phyloP scores from a whole-genome alignment of 2,329 filamentous ascomycete genomes.

The Trichoderma sp. region DNA sequence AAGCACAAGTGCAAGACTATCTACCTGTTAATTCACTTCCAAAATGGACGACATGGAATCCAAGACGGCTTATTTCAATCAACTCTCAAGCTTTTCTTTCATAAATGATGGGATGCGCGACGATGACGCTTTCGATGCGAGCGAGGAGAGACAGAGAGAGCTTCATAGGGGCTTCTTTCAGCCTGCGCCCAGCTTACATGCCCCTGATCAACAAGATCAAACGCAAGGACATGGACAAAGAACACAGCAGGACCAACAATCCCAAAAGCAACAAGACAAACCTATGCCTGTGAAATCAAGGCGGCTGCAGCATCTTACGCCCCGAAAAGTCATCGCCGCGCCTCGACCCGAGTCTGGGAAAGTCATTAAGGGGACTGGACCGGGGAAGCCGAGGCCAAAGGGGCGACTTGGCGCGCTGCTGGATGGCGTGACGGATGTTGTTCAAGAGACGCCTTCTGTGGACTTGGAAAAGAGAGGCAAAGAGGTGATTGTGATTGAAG shows the following conservation, averaged over 20 bases:
- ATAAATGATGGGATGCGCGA: constrained; percentile 17
- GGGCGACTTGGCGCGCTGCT: constrained; percentile 24
- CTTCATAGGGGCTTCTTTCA: constrained; percentile 31
- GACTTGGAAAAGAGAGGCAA: background rate
- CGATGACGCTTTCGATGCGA: constrained; percentile 30
- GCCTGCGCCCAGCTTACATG: background rate
- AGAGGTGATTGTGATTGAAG: background rate
- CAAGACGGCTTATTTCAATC: constrained; percentile 47
- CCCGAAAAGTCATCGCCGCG: constrained; percentile 20
- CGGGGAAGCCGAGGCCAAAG: constrained; percentile 23
- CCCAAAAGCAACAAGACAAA: background rate
- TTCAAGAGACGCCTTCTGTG: constrained; percentile 5
- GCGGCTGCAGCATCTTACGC: constrained; percentile 18
- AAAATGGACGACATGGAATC: constrained; percentile 28
- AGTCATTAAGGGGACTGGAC: constrained; percentile 28
- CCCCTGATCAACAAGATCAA: background rate
- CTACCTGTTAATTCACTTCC: too few relatives aligned
- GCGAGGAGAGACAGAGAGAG: constrained; percentile 35
- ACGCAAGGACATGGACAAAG: background rate
- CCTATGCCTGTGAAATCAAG: background rate
- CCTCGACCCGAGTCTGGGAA: constrained; percentile 3
- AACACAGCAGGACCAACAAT: background rate
- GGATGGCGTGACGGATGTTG: constrained; percentile 17
- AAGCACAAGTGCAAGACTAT: background rate
- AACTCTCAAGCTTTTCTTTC: constrained; percentile 32